Evolutionary conservation across 352 stramenopile species (phyloP), one percentile per base, ranked within the genome.

Genomic region (Globisporangium mamillatum): DNA sequence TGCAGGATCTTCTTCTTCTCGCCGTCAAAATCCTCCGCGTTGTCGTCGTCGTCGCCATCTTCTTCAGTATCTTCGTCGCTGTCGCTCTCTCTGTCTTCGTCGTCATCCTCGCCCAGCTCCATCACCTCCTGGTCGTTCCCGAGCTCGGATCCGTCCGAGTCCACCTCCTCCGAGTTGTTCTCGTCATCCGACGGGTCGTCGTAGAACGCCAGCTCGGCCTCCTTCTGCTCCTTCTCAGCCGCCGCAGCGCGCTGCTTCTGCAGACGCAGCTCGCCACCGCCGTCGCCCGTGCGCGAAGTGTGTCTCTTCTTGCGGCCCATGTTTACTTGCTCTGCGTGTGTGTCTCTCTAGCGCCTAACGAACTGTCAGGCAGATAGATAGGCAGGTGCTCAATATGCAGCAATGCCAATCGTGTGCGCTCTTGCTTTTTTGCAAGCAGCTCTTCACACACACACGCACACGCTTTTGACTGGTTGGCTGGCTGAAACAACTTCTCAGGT

Each of bases 171-270:
- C 54, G 73, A 82, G 61, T 79, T 75, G 66, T 81, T 78, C 34
- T 95, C 85, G 68, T 90, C 79, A 48, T 91, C 85, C 2, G 88
- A 95, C 62, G 88, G 88, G 52, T 95, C 84, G 68, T 94, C 88
- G 61, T 84, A 92, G 77, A 95, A 94, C 67, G 83, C 79, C n/a
- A 95, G 75, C 78, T 95, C 86, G 48, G 82, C 82, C 2, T 80
- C 53, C 63, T 92, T 80, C 60, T 93, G 75, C 22, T 69, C 81
- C 27, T 77, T 71, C 73, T 91, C 71, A 8, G 84, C 86, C 0
- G 75, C 75, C 55, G 90, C 84, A 27, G 91, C 64, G 64, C 90
- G 75, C 68, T 86, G 70, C 67, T 92, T 88, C 56, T 86, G 79
- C 66, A 86, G 74, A 54, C 88, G 86, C 57, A 91, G 54, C 78